phyloP scores from a whole-genome alignment of 768 basidiomycete species.

The Glaciozyma martinii region DNA sequence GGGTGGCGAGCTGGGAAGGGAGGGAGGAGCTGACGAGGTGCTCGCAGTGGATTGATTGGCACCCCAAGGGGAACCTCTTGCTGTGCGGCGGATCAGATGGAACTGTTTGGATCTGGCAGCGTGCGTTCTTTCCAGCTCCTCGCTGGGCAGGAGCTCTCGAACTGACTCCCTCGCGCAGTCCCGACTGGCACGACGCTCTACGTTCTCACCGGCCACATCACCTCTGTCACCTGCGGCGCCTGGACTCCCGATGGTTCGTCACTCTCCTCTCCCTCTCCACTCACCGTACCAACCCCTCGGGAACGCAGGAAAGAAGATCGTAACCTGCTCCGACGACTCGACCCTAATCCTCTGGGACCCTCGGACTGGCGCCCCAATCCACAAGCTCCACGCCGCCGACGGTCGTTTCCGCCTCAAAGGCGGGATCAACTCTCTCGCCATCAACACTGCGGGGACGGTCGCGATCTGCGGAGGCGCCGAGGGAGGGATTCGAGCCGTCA shows the following conservation, averaged over 20 bases:
- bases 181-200: conserved; percentile 93
- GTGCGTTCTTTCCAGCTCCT: conserved; percentile 47
- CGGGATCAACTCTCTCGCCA: conserved; percentile 75
- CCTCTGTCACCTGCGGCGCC: conserved; percentile 71
- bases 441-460: conserved; percentile 79
- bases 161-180: conserved; percentile 48
- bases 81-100: conserved; percentile 87
- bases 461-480: conserved; percentile 79
- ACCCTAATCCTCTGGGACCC: conserved; percentile 87
- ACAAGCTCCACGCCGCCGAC: conserved; percentile 65
- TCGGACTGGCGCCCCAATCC: conserved; percentile 57
- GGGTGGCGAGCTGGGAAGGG: conserved; percentile 77
- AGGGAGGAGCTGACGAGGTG: conserved; percentile 91
- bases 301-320: conserved; percentile 65
- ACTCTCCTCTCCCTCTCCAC: neutral
- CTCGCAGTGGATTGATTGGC: conserved; percentile 82
- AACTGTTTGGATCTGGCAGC: conserved; percentile 94
- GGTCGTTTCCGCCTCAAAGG: conserved; percentile 63
- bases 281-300: conserved; percentile 3
- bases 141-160: neutral
- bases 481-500: conserved; percentile 79
- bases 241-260: conserved; percentile 78
- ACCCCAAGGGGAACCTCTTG: conserved; percentile 81
- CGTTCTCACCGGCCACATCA: conserved; percentile 84
- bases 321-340: conserved; percentile 77